Evolutionary conservation across 345 rosid species (phyloP).

Genomic region (Arabis alpina): DNA sequence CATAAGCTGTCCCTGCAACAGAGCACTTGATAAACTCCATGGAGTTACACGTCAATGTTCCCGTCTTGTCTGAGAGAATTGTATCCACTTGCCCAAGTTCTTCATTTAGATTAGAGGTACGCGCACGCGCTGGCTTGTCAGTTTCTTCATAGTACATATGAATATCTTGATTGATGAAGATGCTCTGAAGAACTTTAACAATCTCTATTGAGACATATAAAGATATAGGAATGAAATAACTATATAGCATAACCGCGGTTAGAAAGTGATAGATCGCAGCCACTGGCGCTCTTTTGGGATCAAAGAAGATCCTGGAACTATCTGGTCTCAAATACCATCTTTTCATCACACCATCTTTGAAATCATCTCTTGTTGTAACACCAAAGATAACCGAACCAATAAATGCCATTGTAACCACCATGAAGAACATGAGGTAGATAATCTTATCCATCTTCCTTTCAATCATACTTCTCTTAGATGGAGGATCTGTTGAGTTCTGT

Average conservation of each 20-base stretch:
- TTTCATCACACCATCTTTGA: conserved; percentile 62
- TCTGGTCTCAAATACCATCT: conserved; percentile 93
- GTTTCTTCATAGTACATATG: conserved; percentile 81
- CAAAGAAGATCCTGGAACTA: conserved; percentile 56
- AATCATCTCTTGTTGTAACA: conserved; percentile 59
- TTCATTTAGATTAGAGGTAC: conserved; percentile 89
- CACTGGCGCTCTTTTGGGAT: conserved; percentile 49
- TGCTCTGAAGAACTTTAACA: conserved; percentile 83
- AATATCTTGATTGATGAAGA: conserved; percentile 83
- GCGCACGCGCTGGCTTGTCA: conserved; percentile 86
- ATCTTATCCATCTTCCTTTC: conserved; percentile 85
- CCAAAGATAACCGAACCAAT: conserved; percentile 83
- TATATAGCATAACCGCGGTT: conserved; percentile 69
- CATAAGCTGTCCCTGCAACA: conserved; percentile 84
- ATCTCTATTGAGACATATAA: conserved; percentile 86
- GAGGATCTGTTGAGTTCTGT: conserved; percentile 81
- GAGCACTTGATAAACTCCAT: conserved; percentile 98
- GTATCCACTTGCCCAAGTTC: conserved; percentile 94
- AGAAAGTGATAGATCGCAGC: conserved; percentile 74
- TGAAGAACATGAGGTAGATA: conserved; percentile 65
- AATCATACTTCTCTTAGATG: conserved; percentile 87
- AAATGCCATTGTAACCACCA: conserved; percentile 57
- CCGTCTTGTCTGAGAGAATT: conserved; percentile 92
- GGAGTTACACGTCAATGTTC: conserved; percentile 91
- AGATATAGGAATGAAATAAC: conserved; percentile 84